Conservation (phyloP, 2,329 filamentous ascomycete genomes). For the Furcasterigmium furcatum region DNA sequence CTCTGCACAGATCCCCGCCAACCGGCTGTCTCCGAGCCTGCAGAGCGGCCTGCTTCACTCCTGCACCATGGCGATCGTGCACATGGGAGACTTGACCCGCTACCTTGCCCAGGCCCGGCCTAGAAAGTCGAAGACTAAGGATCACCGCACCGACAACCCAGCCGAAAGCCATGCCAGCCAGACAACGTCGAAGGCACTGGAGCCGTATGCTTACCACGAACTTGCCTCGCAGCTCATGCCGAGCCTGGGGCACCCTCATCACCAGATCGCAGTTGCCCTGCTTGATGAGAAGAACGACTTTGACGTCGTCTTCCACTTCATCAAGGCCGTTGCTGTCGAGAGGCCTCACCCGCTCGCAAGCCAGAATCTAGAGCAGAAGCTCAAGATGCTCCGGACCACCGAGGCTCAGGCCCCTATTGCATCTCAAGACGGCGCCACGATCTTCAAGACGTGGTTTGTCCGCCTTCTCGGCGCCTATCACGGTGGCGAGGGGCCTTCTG, state of each 20-base stretch:
- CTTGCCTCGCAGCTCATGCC: constrained; percentile 79
- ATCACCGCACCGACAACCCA: background rate
- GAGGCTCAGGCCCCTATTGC: background rate
- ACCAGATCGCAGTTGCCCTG: constrained; percentile 86
- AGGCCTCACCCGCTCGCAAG: constrained; percentile 72
- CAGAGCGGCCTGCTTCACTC: constrained; percentile 63
- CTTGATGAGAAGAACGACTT: constrained; percentile 76
- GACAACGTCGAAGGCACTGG: background rate
- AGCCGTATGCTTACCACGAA: constrained; percentile 65
- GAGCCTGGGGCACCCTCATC: constrained; percentile 75
- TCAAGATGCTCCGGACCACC: constrained; percentile 47
- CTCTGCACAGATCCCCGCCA: constrained; percentile 29
- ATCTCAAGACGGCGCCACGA: constrained; percentile 18
- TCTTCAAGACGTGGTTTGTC: constrained; percentile 75
- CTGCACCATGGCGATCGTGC: constrained; percentile 80
- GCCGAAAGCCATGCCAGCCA: background rate
- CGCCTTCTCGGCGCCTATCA: constrained; percentile 83
- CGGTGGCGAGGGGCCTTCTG: constrained; percentile 70
- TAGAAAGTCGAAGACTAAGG: constrained; percentile 33
- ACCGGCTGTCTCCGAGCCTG: constrained; percentile 45
- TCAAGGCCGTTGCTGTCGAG: constrained; percentile 73
- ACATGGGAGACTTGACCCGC: constrained; percentile 83
- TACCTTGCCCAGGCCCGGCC: constrained; percentile 75
- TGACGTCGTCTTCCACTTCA: constrained; percentile 84
- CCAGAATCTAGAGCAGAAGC: constrained; percentile 76